Percentiles rank a stretch among this genome's conserved stretches.
Conservation (phyloP, 768 basidiomycete genomes). For the Russula griseocarnosa region DNA sequence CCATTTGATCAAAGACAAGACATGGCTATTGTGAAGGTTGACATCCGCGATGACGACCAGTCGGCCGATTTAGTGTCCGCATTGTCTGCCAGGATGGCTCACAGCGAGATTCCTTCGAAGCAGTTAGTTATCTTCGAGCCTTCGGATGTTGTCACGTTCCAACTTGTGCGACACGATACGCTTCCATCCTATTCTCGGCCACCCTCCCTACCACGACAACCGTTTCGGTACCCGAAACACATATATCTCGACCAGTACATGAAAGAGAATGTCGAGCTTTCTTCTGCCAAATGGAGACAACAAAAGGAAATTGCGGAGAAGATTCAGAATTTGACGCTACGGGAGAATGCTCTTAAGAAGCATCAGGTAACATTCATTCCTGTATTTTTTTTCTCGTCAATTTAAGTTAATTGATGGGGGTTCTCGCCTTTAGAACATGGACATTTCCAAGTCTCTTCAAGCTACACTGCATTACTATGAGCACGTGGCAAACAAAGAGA, state of each 20-base stretch:
- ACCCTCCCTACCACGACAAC: slow-evolving; percentile 25
- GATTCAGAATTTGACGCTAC: slow-evolving; percentile 44
- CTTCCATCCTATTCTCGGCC: slow-evolving; percentile 28
- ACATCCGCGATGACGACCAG: slow-evolving; percentile 41
- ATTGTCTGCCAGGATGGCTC: slow-evolving; percentile 32
- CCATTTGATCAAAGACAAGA: slow-evolving; percentile 33
- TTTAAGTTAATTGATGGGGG: not conserved
- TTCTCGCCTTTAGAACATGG: slow-evolving; percentile 45
- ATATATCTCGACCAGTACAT: slow-evolving; percentile 74
- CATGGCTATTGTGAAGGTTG: slow-evolving; percentile 51
- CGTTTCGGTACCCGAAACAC: slow-evolving; percentile 57
- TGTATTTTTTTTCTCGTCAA: not conserved
- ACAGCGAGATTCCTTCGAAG: slow-evolving; percentile 31
- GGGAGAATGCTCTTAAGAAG: slow-evolving; percentile 47
- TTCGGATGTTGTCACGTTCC: slow-evolving; percentile 62
- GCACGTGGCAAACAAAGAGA: slow-evolving; percentile 51
- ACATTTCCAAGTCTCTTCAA: slow-evolving; percentile 58
- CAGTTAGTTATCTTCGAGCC: slow-evolving; percentile 60
- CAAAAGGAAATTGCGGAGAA: slow-evolving; percentile 45
- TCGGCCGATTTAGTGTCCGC: slow-evolving; percentile 59
- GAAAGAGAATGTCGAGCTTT: slow-evolving; percentile 48
- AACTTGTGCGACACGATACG: slow-evolving; percentile 37
- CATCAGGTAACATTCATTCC: slow-evolving; percentile 45
- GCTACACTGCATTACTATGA: slow-evolving; percentile 70
- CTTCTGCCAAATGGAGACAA: slow-evolving; percentile 36